Evolutionary conservation across 2,329 filamentous ascomycete genomes (phyloP), one percentile per base, ranked within the genome.

Genomic region (Phyllosticta citrichinensis): DNA sequence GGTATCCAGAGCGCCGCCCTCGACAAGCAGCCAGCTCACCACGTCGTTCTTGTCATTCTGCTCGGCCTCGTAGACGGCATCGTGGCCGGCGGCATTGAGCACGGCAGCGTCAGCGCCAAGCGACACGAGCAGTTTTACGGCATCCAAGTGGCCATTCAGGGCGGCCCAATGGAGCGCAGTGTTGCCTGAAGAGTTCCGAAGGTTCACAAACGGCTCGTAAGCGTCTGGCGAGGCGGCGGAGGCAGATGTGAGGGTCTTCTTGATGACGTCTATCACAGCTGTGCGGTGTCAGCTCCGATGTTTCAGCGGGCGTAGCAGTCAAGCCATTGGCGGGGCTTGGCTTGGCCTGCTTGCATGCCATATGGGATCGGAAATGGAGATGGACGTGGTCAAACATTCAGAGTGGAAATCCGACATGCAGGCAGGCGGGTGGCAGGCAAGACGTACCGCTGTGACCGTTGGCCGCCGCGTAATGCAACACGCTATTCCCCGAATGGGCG

Each of bases 91-190:
- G 70, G 87, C 84, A 71, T 97, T 97, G 69, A 86, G 86, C 33
- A 91, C 77, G 11, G 85, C 85, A 4, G 91, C 86, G 62, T 91
- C 87, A 1, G 91, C 91, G 2, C 91, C 91, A 2, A 84, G 79
- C 53, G 86, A 84, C 1, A 96, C 80, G 12, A 99, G 81, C 0
- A 85, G 76, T 77, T 92, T 89, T 6, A 96, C 90, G 3, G 86
- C 83, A 5, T 87, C 83, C 2, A 97, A 77, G 69, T 97, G 92
- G 1, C 92, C 92, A 60, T 95, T 94, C 60, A 97, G 78, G 0
- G 91, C 89, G 0, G 93, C 93, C 92, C 92, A 97, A 76, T 99
- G 94, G 62, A 99, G 79, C 0, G 91, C 84, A 0, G 93, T 97
- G 77, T 97, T 97, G 53, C 91, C 92, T 54, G 88, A 87, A 64